Conservation (phyloP, 495 filamentous ascomycete genomes). For the Geoglossum glabrum region DNA sequence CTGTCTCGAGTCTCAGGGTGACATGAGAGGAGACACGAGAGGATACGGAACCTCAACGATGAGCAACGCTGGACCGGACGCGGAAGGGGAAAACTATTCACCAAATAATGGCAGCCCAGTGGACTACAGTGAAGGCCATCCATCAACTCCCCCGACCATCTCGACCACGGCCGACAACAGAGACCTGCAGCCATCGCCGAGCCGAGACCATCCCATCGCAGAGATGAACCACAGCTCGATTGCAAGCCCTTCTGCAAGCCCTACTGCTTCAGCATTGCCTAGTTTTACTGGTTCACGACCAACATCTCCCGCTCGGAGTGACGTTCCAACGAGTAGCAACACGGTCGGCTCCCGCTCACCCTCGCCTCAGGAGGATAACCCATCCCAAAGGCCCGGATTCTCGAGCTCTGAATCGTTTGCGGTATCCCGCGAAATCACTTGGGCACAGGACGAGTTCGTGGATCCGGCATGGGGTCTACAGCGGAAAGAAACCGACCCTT, state of each 20-base stretch:
- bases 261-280: background rate
- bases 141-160: background rate
- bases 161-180: background rate
- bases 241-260: too few relatives aligned
- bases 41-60: background rate
- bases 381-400: background rate
- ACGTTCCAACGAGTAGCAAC: background rate
- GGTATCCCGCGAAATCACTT: constrained; percentile 3
- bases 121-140: background rate
- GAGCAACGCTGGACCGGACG: background rate
- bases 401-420: constrained; percentile 3
- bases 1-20: background rate
- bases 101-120: background rate
- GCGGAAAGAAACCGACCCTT: constrained; percentile 29
- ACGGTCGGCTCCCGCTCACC: background rate
- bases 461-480: background rate
- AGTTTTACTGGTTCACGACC: background rate
- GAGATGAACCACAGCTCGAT: background rate
- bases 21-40: background rate
- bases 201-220: background rate
- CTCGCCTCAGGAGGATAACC: background rate
- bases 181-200: background rate
- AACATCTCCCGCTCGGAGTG: background rate
- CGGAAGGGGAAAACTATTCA: background rate
- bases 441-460: background rate